Conservation (phyloP, 2,329 filamentous ascomycete genomes). For the Epichloe bromicola region DNA sequence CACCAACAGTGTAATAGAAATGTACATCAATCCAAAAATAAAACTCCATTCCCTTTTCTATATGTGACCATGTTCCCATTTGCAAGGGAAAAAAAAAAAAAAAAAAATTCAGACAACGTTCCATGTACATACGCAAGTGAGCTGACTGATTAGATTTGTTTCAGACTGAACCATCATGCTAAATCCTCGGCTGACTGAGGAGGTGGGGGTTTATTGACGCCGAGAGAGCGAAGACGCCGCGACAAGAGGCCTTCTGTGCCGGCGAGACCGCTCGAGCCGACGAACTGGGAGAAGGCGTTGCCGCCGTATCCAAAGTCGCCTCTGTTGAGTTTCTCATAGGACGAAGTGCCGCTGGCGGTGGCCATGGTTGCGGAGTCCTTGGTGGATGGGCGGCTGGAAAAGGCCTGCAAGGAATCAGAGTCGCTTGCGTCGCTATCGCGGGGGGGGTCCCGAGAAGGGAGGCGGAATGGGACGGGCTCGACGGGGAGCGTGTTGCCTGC, state of each 20-base stretch:
- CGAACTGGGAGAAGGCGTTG: slow-evolving; percentile 30
- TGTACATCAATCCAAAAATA: too few species aligned
- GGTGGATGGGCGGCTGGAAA: slow-evolving; percentile 21
- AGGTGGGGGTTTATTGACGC: slow-evolving; percentile 24
- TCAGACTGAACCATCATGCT: not conserved
- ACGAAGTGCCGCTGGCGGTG: slow-evolving; percentile 9
- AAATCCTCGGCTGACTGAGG: slow-evolving; percentile 4
- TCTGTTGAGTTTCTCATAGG: slow-evolving; percentile 56
- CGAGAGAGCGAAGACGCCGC: slow-evolving; percentile 51
- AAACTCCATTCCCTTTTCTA: too few species aligned
- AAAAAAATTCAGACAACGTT: too few species aligned
- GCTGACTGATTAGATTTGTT: too few species aligned
- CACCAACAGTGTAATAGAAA: too few species aligned
- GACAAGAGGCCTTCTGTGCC: slow-evolving; percentile 52
- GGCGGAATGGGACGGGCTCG: slow-evolving; percentile 39
- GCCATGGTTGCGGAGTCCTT: slow-evolving; percentile 20
- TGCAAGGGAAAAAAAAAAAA: too few species aligned
- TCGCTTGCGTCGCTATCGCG: slow-evolving; percentile 21
- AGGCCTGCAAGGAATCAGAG: slow-evolving; percentile 14
- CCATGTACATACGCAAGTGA: too few species aligned
- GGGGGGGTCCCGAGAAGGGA: slow-evolving; percentile 21
- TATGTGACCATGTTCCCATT: too few species aligned
- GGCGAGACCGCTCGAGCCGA: slow-evolving; percentile 24
- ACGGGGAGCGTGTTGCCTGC: slow-evolving; percentile 24
- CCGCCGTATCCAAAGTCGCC: slow-evolving; percentile 52